Base-by-base conservation (phyloP, 2,329 filamentous ascomycete species). In the Parafenestella ontariensis region DNA sequence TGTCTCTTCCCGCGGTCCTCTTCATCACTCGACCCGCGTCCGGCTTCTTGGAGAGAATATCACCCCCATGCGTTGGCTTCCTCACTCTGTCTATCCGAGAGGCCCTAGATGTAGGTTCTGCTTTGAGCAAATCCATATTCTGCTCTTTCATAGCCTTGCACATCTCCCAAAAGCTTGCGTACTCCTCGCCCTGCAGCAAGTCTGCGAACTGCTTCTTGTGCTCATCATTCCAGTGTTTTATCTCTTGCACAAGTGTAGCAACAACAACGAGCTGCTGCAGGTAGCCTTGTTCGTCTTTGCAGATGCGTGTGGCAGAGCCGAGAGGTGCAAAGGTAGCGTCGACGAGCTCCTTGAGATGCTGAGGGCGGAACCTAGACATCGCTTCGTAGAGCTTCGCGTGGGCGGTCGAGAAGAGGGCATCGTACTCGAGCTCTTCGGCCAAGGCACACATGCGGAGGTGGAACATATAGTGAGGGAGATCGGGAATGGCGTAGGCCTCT, bases 371-470 rank as follows among this genome's bases (percentile, higher is more conserved):
- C n/a, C 8, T 13, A 15, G 20, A 17, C 10, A 20, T 36, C 9
- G 26, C 6, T 11, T 50, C n/a, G 36, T 34, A 39, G 13, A 57
- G 47, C 33, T 54, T 49, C 0, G 29, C 26, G 44, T 47, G 46
- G 0, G 53, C 53, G 10, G 20, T 46, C 10, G 51, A 37, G 13
- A 40, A 47, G 7, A 59, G 45, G 1, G 54, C 37, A 24, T 51
- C 18, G 45, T 58, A 64, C 1, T 56, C 18, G 9, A 61, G 46
- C 3, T 44, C 23, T 26, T 61, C 58, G 13, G 40, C 54, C 18
- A 61, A 31, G 33, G 52, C 50, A 36, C 54, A 59, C 49, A 64
- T 61, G 41, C 42, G 52, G 26, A 61, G 21, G 24, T 58, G 57
- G 31, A 58, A 56, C 11, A 33, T 33, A 26, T 44, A 46, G 28